Percentiles rank a stretch among this genome's conserved stretches.
Conservation (phyloP, 2,329 filamentous ascomycete genomes). For the Hyphodiscus sp. region DNA sequence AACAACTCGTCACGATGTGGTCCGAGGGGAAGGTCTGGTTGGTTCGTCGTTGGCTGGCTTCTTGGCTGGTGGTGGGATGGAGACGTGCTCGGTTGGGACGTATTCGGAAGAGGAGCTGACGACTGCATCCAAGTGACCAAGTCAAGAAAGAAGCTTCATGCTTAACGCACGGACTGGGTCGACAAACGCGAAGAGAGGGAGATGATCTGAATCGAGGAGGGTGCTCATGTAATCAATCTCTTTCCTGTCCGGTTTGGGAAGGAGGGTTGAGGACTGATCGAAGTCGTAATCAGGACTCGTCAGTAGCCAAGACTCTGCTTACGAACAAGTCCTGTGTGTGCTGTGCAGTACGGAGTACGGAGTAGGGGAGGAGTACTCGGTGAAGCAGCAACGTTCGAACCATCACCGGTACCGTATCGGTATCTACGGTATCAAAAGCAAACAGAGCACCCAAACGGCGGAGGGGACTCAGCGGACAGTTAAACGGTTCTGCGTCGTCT, state of each 20-base stretch:
- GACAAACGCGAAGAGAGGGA: neutral
- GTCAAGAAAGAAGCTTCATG: neutral
- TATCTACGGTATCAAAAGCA: no score
- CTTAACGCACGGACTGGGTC: neutral
- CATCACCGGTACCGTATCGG: neutral
- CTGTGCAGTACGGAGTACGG: no score
- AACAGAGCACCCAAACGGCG: no score
- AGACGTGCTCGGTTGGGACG: neutral
- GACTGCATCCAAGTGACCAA: neutral
- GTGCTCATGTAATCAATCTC: neutral
- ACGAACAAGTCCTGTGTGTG: no score
- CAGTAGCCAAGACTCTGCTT: constrained; percentile 3
- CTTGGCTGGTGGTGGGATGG: neutral
- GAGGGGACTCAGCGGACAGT: no score
- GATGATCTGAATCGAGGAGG: neutral
- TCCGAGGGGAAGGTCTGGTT: neutral
- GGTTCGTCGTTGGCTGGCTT: no score
- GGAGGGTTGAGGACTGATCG: neutral
- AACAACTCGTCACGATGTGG: constrained; percentile 1
- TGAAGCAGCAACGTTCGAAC: neutral
- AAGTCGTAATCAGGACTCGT: constrained; percentile 2
- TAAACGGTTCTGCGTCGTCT: neutral
- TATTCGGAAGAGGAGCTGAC: neutral
- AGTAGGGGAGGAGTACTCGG: constrained; percentile 8
- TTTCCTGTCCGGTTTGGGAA: neutral